Conservation (phyloP, 768 basidiomycete species). For the Phlegmacium glaucopus region DNA sequence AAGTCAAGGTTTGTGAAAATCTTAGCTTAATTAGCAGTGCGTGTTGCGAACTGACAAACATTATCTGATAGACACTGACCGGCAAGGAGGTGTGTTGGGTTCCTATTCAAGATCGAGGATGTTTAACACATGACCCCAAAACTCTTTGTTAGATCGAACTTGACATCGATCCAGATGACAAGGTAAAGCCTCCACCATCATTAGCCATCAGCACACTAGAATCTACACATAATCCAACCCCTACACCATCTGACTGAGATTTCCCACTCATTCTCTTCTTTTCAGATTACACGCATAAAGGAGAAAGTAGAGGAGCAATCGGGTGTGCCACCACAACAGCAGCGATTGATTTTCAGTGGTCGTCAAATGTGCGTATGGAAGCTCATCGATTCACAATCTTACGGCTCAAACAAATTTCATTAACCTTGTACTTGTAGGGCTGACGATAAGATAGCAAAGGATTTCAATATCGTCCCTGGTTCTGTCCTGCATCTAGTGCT, state of each 20-base stretch:
- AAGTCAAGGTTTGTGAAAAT: slow-evolving; percentile 68
- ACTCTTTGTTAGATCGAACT: slow-evolving; percentile 71
- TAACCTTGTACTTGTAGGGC: no score
- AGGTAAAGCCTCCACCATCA: slow-evolving; percentile 38
- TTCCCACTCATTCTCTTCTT: no score
- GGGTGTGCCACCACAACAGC: slow-evolving; percentile 94
- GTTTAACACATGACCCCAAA: slow-evolving; percentile 1
- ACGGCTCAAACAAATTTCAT: background rate
- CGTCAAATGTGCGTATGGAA: slow-evolving; percentile 76
- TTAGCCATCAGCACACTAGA: no score
- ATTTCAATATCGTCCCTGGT: slow-evolving; percentile 81
- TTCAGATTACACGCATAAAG: slow-evolving; percentile 88
- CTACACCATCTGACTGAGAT: slow-evolving; percentile 16
- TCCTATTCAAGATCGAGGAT: slow-evolving; percentile 1
- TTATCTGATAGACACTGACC: slow-evolving; percentile 72
- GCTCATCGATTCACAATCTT: background rate
- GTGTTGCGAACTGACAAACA: background rate
- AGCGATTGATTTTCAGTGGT: slow-evolving; percentile 89
- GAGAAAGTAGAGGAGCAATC: slow-evolving; percentile 99
- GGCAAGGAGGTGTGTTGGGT: slow-evolving; percentile 80
- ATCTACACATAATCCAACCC: no score
- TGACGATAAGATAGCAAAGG: slow-evolving; percentile 88
- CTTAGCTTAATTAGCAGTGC: background rate
- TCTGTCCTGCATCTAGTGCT: slow-evolving; percentile 92
- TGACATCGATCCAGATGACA: slow-evolving; percentile 88